phyloP scores from a whole-genome alignment of 164 flowering plant species.

The Santalum album region DNA sequence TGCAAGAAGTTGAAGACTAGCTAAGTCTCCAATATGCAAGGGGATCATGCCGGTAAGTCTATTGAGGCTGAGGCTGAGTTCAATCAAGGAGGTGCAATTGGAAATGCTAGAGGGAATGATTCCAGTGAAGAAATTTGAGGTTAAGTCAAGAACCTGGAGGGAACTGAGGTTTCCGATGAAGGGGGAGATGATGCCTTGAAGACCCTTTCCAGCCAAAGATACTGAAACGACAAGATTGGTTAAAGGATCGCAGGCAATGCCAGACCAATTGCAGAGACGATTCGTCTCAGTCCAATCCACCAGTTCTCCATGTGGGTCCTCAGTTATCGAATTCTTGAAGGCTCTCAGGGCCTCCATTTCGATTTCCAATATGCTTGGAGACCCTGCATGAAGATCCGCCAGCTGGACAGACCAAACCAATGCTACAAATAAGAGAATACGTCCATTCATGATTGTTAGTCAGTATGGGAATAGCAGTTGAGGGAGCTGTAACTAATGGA shows the following conservation, averaged over 20 bases:
- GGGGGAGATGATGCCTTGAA: conserved; percentile 51
- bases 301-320: conserved; percentile 47
- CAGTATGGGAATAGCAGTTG: too few species aligned
- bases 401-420: too few species aligned
- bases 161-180: conserved; percentile 51
- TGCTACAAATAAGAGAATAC: too few species aligned
- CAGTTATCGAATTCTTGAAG: conserved; percentile 44
- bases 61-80: too few species aligned
- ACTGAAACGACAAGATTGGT: conserved; percentile 35
- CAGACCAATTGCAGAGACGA: conserved; percentile 79
- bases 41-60: conserved; percentile 49
- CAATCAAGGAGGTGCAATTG: too few species aligned
- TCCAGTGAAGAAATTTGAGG: conserved; percentile 45
- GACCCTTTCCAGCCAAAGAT: conserved; percentile 29
- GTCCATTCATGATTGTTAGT: too few species aligned
- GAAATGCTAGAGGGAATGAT: conserved; percentile 40
- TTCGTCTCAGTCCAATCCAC: conserved; percentile 37
- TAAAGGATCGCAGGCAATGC: conserved; percentile 43
- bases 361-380: conserved; percentile 13
- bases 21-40: conserved; percentile 37
- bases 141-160: conserved; percentile 62
- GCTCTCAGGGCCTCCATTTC: conserved; percentile 52
- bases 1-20: conserved; percentile 34
- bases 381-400: conserved; percentile 14
- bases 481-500: too few species aligned